A percentile compares a stretch with the other conserved stretches of the same genome.
phyloP scores from a whole-genome alignment of 176 grass and related monocot species.

The Triticum turgidum region DNA sequence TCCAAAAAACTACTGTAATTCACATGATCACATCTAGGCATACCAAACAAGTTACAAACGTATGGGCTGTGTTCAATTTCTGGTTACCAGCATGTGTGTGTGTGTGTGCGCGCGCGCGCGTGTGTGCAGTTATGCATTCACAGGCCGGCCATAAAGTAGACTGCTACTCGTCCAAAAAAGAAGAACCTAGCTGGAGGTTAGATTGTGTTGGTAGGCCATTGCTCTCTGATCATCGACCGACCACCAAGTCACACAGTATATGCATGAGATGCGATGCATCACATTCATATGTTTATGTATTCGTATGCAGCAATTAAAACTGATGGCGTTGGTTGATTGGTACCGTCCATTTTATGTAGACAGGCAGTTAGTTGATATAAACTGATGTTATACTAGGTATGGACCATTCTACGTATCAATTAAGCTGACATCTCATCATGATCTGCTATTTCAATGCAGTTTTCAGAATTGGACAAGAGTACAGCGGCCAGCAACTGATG shows the following conservation, averaged over 20 bases:
- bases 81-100: not conserved
- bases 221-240: constrained; percentile 9
- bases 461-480: not conserved
- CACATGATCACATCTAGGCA: not conserved
- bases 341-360: not conserved
- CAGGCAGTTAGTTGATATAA: not conserved
- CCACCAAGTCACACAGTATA: not conserved
- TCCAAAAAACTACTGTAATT: not conserved
- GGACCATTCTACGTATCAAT: constrained; percentile 7
- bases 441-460: not conserved
- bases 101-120: not conserved
- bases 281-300: not conserved
- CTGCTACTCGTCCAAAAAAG: not conserved
- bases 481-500: constrained; percentile 4
- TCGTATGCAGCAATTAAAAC: not conserved
- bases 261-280: not conserved
- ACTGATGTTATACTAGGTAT: not conserved
- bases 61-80: not conserved
- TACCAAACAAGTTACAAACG: not conserved
- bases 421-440: not conserved
- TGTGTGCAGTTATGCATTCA: not conserved
- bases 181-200: not conserved
- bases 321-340: not conserved
- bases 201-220: constrained; percentile 30
- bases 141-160: constrained; percentile 10